Percentiles rank a stretch among this genome's conserved stretches.
These are phyloP conservation scores for Kwoniella sp. DNA, from an alignment of 768 basidiomycete genomes.

Conservation along the genomic window DNA sequence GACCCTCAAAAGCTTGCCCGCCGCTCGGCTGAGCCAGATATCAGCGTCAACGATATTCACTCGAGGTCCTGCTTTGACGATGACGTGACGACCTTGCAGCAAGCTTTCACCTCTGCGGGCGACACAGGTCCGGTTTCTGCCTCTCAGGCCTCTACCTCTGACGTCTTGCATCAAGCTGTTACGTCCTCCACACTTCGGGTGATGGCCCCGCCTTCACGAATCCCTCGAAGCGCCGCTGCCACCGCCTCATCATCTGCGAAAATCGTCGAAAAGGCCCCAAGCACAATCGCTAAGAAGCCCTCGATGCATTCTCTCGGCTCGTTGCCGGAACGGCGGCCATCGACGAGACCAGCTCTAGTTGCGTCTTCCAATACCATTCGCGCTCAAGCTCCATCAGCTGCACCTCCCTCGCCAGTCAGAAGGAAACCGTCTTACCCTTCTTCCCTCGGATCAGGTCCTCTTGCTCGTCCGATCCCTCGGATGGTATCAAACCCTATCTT, in stretches of 20 bases:
- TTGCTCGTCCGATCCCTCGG: conserved; percentile 32
- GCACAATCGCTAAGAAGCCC: conserved; percentile 1
- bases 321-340: conserved; percentile 35
- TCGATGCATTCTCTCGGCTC: conserved; percentile 2
- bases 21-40: no score
- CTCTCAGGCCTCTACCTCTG: no score
- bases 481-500: conserved; percentile 45
- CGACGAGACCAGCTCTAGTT: conserved; percentile 21
- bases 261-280: not conserved
- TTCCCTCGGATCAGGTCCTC: conserved; percentile 42
- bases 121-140: no score
- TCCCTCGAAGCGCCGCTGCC: conserved; percentile 10
- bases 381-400: not conserved
- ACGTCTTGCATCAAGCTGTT: not conserved
- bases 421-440: conserved; percentile 51
- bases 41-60: no score
- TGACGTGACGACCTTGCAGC: no score
- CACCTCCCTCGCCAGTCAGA: conserved; percentile 15
- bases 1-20: no score
- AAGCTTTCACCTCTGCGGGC: no score
- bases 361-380: not conserved
- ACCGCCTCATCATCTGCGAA: conserved; percentile 10
- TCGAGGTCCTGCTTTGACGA: no score
- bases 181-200: not conserved
- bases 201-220: conserved; percentile 31